Evolutionary conservation across 2,329 filamentous ascomycete genomes (phyloP).

Genomic region (Colletotrichum tamarilloi): DNA sequence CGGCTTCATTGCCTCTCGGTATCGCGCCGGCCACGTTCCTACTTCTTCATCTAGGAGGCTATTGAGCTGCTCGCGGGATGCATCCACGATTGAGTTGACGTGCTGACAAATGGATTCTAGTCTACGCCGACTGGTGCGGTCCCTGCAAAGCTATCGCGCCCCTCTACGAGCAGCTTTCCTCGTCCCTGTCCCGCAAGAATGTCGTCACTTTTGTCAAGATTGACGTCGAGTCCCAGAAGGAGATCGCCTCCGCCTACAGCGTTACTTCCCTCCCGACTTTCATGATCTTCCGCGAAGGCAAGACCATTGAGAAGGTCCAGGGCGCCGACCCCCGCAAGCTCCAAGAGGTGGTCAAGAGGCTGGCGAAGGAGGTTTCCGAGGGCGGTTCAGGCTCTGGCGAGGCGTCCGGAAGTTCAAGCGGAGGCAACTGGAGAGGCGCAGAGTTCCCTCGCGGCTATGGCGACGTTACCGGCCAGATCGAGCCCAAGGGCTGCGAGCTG

Average conservation of each 20-base stretch:
- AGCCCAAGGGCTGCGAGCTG: conserved; percentile 83
- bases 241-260: conserved; percentile 78
- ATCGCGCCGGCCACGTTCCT: too few relatives aligned
- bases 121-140: conserved; percentile 88
- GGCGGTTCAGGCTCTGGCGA: conserved; percentile 48
- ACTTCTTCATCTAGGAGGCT: too few relatives aligned
- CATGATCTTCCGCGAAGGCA: conserved; percentile 82
- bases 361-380: conserved; percentile 74
- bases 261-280: conserved; percentile 90
- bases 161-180: conserved; percentile 81
- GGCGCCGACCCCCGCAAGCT: conserved; percentile 81
- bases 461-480: conserved; percentile 86
- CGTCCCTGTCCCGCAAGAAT: conserved; percentile 75
- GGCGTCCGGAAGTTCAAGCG: conserved; percentile 55
- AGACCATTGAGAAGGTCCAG: conserved; percentile 74
- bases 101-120: conserved; percentile 58
- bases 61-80: not conserved
- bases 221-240: conserved; percentile 81
- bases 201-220: conserved; percentile 88
- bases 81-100: conserved; percentile 15
- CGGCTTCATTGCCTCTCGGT: not conserved
- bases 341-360: conserved; percentile 75
- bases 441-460: conserved; percentile 81
- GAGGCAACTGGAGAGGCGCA: conserved; percentile 76
- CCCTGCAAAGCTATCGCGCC: conserved; percentile 88